These are phyloP conservation scores for Mayamaea pseudoterrestris DNA, from an alignment of 108 stramenopile species.

Conservation along the genomic window DNA sequence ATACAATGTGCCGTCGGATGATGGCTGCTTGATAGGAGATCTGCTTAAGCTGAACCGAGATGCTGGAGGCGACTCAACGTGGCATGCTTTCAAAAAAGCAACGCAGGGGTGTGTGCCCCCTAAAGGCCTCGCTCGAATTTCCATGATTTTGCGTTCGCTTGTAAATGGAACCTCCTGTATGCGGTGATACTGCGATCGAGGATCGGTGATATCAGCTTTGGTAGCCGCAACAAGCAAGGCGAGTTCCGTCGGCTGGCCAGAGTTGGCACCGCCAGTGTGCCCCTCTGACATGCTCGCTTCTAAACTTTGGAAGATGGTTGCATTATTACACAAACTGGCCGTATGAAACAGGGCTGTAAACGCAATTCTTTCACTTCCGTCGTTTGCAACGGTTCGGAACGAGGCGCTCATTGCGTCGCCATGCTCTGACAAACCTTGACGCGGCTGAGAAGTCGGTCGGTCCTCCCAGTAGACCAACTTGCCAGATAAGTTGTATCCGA, in stretches of 20 bases:
- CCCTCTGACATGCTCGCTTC: conserved; percentile 20
- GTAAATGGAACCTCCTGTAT: conserved; percentile 89
- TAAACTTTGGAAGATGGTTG: conserved; percentile 29
- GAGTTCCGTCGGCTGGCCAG: conserved; percentile 89
- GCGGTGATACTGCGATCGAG: conserved; percentile 71
- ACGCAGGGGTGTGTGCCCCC: conserved; percentile 56
- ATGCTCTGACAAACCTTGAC: neutral
- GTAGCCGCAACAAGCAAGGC: conserved; percentile 73
- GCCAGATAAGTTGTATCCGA: conserved; percentile 53
- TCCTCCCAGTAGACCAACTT: conserved; percentile 17
- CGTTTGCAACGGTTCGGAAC: neutral
- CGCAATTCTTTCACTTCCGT: conserved; percentile 34
- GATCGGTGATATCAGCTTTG: conserved; percentile 75
- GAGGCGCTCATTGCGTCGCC: neutral
- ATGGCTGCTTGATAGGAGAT: neutral
- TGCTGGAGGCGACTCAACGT: neutral
- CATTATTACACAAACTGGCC: conserved; percentile 80
- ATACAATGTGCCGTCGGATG: conserved; percentile 39
- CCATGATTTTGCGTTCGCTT: conserved; percentile 91
- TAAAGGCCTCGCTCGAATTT: conserved; percentile 72
- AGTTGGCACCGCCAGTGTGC: conserved; percentile 16
- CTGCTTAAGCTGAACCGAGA: neutral
- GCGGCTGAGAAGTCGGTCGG: no score
- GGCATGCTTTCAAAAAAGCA: conserved; percentile 41
- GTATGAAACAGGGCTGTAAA: conserved; percentile 47